Evolutionary conservation across 768 basidiomycete species (phyloP), one percentile per base, ranked within the genome.

Genomic region (Russula sp.): DNA sequence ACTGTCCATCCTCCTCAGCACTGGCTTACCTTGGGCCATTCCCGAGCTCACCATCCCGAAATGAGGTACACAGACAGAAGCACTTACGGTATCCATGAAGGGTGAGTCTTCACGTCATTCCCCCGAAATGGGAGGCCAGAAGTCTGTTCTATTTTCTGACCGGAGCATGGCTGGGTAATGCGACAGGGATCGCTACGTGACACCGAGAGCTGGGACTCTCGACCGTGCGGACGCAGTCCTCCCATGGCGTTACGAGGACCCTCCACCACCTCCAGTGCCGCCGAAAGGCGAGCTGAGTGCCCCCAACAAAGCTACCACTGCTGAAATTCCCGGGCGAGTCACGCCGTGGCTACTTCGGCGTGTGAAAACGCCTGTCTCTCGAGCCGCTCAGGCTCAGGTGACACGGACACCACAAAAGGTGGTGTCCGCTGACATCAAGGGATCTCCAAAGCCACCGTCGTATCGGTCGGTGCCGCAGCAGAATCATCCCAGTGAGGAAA

Each of bases 191-290:
- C 49, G 38, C 11, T 25, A 7, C 56, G 14, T 36, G 35, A 52
- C 61, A 42, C 36, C 43, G 56, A 62, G 50, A 62, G 56, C 61
- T 58, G 50, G 50, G 9, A 22, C 61, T 62, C 51, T 52, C 56
- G 20, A 35, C 20, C 7, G 13, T 29, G 36, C 20, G 11, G 56
- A 62, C 29, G 36, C 29, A 2, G 36, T 47, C 56, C 38, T 47
- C 32, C 45, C 56, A 42, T 38, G 35, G 50, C 43, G 36, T 18
- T 22, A 5, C 36, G 45, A 53, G n/a, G 20, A 42, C 5, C 56
- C 9, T 7, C 9, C 29, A 9, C 61, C 50, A 14, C 50, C 61
- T 22, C 56, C 61, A 5, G 61, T 62, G 9, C 56, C 43, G 1
- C 56, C 61, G 6, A 62, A 58, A 34, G 7, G 18, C 50, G 25